Evolutionary conservation across 768 basidiomycete genomes (phyloP).

Genomic region (Hemileccinum rubropunctum): DNA sequence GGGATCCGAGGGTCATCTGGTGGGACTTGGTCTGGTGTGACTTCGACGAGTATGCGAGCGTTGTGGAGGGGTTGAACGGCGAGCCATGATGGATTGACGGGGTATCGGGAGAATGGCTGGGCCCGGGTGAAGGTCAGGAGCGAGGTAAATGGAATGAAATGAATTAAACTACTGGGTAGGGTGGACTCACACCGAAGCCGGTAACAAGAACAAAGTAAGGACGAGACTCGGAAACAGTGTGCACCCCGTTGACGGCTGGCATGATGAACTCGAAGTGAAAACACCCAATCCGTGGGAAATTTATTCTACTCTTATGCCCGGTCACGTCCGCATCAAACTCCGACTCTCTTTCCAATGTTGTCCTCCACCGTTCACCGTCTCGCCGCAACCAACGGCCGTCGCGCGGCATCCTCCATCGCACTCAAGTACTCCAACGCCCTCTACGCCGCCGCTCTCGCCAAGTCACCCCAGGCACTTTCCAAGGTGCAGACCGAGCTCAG

Average conservation of each 20-base stretch:
- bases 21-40: slow-evolving; percentile 22
- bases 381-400: slow-evolving; percentile 46
- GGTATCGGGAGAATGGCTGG: slow-evolving; percentile 55
- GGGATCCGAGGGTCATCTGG: slow-evolving; percentile 15
- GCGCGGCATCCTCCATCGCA: slow-evolving; percentile 75
- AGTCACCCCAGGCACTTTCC: slow-evolving; percentile 78
- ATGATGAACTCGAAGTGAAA: slow-evolving; percentile 15
- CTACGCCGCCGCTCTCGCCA: slow-evolving; percentile 77
- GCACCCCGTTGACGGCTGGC: slow-evolving; percentile 29
- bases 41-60: slow-evolving; percentile 43
- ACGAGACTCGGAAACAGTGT: slow-evolving; percentile 24
- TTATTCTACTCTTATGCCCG: not conserved
- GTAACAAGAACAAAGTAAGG: slow-evolving; percentile 48
- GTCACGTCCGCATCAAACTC: slow-evolving; percentile 9
- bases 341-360: slow-evolving; percentile 44
- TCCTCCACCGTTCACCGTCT: slow-evolving; percentile 52
- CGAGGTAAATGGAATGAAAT: slow-evolving; percentile 17
- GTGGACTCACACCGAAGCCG: slow-evolving; percentile 50
- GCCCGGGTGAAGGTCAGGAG: slow-evolving; percentile 20
- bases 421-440: slow-evolving; percentile 82
- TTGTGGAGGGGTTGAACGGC: slow-evolving; percentile 65
- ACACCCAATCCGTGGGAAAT: slow-evolving; percentile 6
- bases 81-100: slow-evolving; percentile 70
- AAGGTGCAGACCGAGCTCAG: slow-evolving; percentile 85
- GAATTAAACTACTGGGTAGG: slow-evolving; percentile 21